phyloP scores from a whole-genome alignment of 2,329 filamentous ascomycete genomes.

The Cytospora piceicola region DNA sequence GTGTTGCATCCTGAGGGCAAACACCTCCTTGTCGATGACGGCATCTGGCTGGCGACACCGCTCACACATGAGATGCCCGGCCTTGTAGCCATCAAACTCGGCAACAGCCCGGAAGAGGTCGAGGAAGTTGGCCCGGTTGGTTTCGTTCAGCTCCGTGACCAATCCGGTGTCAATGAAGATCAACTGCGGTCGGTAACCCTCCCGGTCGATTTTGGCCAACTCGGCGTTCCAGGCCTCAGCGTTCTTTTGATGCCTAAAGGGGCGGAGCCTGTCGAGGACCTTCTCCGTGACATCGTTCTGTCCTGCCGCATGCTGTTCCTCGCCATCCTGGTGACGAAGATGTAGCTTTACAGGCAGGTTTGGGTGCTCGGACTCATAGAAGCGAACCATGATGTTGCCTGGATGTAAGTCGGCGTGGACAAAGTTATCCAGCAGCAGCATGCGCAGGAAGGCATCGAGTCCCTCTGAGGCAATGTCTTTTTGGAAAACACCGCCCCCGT shows the following conservation, averaged over 20 bases:
- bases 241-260: conserved; percentile 66
- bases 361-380: conserved; percentile 81
- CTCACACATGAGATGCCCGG: conserved; percentile 94
- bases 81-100: conserved; percentile 95
- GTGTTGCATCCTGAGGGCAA: conserved; percentile 96
- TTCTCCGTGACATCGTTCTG: conserved; percentile 78
- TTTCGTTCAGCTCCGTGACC: conserved; percentile 88
- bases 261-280: conserved; percentile 78
- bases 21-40: conserved; percentile 86
- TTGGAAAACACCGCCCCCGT: conserved; percentile 90
- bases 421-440: conserved; percentile 97
- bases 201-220: conserved; percentile 75
- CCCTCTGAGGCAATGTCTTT: conserved; percentile 94
- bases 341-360: conserved; percentile 57
- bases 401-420: conserved; percentile 95
- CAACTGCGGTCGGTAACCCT: conserved; percentile 90
- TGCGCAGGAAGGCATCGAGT: conserved; percentile 91
- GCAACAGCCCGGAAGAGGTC: conserved; percentile 95
- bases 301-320: conserved; percentile 45
- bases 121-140: conserved; percentile 87
- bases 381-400: conserved; percentile 99
- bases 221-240: conserved; percentile 73
- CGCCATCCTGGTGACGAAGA: conserved; percentile 36
- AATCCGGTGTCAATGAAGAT: conserved; percentile 98
- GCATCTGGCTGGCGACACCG: conserved; percentile 90